These are phyloP conservation scores for Beauveria varroae DNA, from an alignment of 2,329 filamentous ascomycete genomes.

Conservation along the genomic window DNA sequence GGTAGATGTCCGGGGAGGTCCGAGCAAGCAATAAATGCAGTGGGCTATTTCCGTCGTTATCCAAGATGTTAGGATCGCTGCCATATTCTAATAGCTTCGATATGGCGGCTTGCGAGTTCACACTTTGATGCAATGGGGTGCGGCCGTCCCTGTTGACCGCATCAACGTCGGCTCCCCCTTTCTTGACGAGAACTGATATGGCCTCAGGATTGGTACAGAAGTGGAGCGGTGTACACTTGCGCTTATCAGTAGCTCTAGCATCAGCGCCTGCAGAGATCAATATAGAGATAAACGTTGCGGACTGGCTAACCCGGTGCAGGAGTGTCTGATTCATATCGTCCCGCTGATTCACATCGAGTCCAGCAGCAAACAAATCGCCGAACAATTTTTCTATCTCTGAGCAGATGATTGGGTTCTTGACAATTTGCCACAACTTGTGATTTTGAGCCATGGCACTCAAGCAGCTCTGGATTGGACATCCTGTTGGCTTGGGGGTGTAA, in stretches of 20 bases:
- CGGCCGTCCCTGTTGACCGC: background rate
- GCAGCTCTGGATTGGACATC: background rate
- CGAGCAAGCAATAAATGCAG: background rate
- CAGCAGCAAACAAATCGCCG: background rate
- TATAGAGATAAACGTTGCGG: background rate
- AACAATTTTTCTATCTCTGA: background rate
- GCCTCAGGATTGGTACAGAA: background rate
- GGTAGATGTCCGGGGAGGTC: background rate
- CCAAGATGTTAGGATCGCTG: background rate
- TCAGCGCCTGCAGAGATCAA: background rate
- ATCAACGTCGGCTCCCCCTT: background rate
- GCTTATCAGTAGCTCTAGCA: background rate
- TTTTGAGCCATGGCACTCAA: background rate
- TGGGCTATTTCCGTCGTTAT: background rate
- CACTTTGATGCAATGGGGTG: background rate
- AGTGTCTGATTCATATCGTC: background rate
- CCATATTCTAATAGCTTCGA: background rate
- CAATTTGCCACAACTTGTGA: background rate
- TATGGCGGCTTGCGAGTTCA: background rate
- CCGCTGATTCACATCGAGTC: constrained; percentile 1
- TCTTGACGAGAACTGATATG: background rate
- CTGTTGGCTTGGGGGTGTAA: background rate
- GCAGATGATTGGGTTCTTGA: background rate
- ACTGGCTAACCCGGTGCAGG: background rate
- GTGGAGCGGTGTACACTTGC: background rate